These are phyloP conservation scores for Ophiosphaerella narmari DNA, from an alignment of 2,329 filamentous ascomycete species.

Conservation along the genomic window DNA sequence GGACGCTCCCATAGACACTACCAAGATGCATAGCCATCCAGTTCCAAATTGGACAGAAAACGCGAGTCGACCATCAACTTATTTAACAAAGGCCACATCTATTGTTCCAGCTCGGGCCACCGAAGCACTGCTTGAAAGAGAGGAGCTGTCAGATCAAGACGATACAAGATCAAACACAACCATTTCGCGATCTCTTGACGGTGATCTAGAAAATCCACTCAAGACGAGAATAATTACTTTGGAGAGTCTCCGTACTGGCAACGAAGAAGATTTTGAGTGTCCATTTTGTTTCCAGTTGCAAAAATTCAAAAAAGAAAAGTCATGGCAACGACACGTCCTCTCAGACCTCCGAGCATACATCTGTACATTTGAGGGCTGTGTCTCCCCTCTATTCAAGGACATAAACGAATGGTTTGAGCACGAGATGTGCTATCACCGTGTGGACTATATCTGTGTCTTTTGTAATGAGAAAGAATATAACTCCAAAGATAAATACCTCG, in stretches of 20 bases:
- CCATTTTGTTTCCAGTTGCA: slow-evolving; percentile 20
- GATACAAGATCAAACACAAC: slow-evolving; percentile 17
- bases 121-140: slow-evolving; percentile 5
- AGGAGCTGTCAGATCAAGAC: slow-evolving; percentile 10
- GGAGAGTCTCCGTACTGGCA: slow-evolving; percentile 7
- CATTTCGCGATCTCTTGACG: slow-evolving; percentile 15
- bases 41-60: background rate
- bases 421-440: slow-evolving; percentile 21
- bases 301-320: slow-evolving; percentile 13
- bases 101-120: slow-evolving; percentile 10
- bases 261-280: slow-evolving; percentile 17
- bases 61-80: slow-evolving; percentile 13
- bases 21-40: no score
- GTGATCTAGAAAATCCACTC: slow-evolving; percentile 3
- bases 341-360: slow-evolving; percentile 22
- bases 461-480: slow-evolving; percentile 9
- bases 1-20: no score
- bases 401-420: slow-evolving; percentile 24
- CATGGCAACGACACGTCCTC: slow-evolving; percentile 20
- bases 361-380: slow-evolving; percentile 19
- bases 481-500: slow-evolving; percentile 5
- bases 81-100: slow-evolving; percentile 19
- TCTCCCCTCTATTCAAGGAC: slow-evolving; percentile 11
- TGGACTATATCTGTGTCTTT: slow-evolving; percentile 11
- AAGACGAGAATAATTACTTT: slow-evolving; percentile 13